Percentiles rank a stretch among this genome's conserved stretches.
phyloP scores from a whole-genome alignment of 2,329 filamentous ascomycete species.

The Trichophyton equinum region DNA sequence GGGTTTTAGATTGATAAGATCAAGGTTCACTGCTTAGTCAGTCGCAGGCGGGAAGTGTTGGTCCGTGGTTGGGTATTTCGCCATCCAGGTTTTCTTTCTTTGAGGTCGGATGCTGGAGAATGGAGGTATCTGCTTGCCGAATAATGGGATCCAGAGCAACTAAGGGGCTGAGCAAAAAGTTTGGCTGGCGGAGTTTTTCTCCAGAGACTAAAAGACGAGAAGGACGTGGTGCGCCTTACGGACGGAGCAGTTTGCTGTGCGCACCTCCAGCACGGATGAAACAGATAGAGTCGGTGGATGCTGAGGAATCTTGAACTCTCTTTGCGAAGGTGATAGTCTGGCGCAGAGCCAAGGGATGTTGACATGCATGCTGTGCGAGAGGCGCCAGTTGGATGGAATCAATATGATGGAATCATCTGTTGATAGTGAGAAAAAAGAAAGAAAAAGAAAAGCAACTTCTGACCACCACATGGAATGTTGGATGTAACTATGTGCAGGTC shows the following conservation, averaged over 20 bases:
- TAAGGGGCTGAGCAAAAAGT: too few relatives aligned
- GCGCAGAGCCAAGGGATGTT: neutral
- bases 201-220: too few relatives aligned
- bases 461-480: neutral
- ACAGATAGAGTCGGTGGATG: neutral
- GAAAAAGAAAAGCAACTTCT: neutral
- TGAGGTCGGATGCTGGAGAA: neutral
- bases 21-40: constrained; percentile 4
- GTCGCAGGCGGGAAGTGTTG: neutral
- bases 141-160: too few relatives aligned
- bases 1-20: constrained; percentile 5
- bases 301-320: constrained; percentile 4
- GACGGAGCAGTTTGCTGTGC: too few relatives aligned
- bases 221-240: too few relatives aligned
- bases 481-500: neutral
- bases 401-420: neutral
- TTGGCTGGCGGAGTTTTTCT: neutral
- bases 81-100: neutral
- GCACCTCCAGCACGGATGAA: neutral
- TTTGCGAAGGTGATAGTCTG: neutral
- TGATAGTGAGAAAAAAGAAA: neutral
- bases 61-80: neutral
- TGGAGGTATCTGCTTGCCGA: too few relatives aligned
- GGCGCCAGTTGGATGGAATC: neutral
- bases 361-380: neutral